Evolutionary conservation across 148 eudicot genomes (phyloP), one percentile per base, ranked within the genome.

Genomic region (Linanthus parryae): DNA sequence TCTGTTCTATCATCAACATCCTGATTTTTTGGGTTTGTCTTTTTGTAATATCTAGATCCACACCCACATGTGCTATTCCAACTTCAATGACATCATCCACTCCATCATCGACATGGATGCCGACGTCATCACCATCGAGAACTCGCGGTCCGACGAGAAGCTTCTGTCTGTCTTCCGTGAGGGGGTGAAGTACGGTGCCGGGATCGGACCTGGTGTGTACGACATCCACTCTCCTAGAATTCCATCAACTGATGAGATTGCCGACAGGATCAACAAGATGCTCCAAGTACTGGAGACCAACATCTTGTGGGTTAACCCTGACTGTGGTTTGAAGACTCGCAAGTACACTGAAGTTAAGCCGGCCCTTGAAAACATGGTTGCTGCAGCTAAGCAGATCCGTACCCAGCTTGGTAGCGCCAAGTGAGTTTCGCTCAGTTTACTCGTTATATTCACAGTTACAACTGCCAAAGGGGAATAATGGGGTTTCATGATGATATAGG

Each of bases 11-110:
- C n/a, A n/a, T n/a, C n/a, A n/a, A n/a, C n/a, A n/a, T n/a, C n/a
- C n/a, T n/a, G n/a, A n/a, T n/a, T n/a, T n/a, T n/a, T n/a, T n/a
- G n/a, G n/a, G n/a, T n/a, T n/a, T n/a, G n/a, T n/a, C 24, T 27
- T 7, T 1, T 31, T 11, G 35, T 5, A 31, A 49, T 18, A 25
- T 52, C 27, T 42, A 52, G 56, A 52, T 52, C 43, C 56, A 52
- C 56, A 52, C 56, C 42, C 56, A 52, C 56, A 52, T 52, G 56
- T 52, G 56, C 42, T 52, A 52, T 22, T 52, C 56, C 56, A 52
- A 52, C 56, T 52, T 52, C 43, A 52, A 52, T 8, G 56, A 52
- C 56, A 52, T 52, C 18, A 52, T 52, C 42, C 56, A 52, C 56
- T 52, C 56, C 28, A 52, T 52, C 42, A 52, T 52, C 28, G 56